A percentile compares a stretch with the other conserved stretches of the same genome.
Conservation (phyloP, 257 asterid genomes). For the Plectranthus barbatus region DNA sequence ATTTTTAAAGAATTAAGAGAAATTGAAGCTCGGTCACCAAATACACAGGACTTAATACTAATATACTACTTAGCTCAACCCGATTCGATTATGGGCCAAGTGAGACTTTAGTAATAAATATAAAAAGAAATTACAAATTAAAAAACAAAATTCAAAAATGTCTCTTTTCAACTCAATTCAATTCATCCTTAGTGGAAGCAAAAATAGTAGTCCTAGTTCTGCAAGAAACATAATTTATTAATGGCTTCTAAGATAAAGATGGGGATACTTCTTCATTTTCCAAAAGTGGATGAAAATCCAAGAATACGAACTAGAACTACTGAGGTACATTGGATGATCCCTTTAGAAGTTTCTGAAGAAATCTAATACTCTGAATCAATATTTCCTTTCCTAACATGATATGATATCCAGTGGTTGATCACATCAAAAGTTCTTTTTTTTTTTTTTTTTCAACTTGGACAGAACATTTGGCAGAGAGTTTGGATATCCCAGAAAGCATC, state of each 20-base stretch:
- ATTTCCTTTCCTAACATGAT: conserved; percentile 8
- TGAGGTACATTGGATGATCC: conserved; percentile 13
- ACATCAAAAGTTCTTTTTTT: neutral
- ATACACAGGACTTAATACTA: too few species aligned
- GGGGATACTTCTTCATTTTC: conserved; percentile 1
- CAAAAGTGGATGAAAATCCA: neutral
- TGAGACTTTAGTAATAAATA: too few species aligned
- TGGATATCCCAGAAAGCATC: conserved; percentile 67
- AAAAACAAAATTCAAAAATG: too few species aligned
- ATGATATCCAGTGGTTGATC: neutral
- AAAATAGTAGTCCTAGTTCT: neutral
- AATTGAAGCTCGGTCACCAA: too few species aligned
- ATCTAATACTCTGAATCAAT: conserved; percentile 5
- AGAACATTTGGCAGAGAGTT: conserved; percentile 54
- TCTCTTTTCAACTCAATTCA: too few species aligned
- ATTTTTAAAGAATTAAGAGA: too few species aligned
- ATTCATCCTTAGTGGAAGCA: neutral
- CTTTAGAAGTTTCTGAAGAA: neutral
- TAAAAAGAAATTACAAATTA: too few species aligned
- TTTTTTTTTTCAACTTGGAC: conserved; percentile 27
- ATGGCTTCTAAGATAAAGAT: conserved; percentile 6
- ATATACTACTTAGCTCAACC: too few species aligned
- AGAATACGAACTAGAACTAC: neutral
- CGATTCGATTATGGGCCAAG: too few species aligned
- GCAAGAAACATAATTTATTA: neutral